Conservation (phyloP, 345 rosid genomes). For the Arabidopsis thaliana region TAIR10.1 NC_003071.7:15924001-15924500, state of each 20-base stretch:
- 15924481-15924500: slow-evolving; percentile 1
- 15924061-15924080: slow-evolving; percentile 92
- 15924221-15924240: slow-evolving; percentile 89
- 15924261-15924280: slow-evolving; percentile 77
- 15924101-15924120: slow-evolving; percentile 78
- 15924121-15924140: not conserved
- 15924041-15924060: slow-evolving; percentile 98
- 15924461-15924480: not conserved
- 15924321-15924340: slow-evolving; percentile 92
- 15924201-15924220: slow-evolving; percentile 80
- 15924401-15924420: slow-evolving; percentile 97
- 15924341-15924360: slow-evolving; percentile 86
- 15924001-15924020: slow-evolving; percentile 69
- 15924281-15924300: slow-evolving; percentile 72
- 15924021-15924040: slow-evolving; percentile 76
- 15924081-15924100: slow-evolving; percentile 78
- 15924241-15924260: slow-evolving; percentile 94
- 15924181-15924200: not conserved
- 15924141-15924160: not conserved
- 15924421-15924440: slow-evolving; percentile 83
- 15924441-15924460: slow-evolving; percentile 3
- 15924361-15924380: slow-evolving; percentile 90
- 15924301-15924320: slow-evolving; percentile 91
- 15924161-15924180: not conserved
- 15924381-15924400: slow-evolving; percentile 85